These are phyloP conservation scores for Rhizopogon vinicolor DNA, from an alignment of 768 basidiomycete species.

Conservation along the genomic window DNA sequence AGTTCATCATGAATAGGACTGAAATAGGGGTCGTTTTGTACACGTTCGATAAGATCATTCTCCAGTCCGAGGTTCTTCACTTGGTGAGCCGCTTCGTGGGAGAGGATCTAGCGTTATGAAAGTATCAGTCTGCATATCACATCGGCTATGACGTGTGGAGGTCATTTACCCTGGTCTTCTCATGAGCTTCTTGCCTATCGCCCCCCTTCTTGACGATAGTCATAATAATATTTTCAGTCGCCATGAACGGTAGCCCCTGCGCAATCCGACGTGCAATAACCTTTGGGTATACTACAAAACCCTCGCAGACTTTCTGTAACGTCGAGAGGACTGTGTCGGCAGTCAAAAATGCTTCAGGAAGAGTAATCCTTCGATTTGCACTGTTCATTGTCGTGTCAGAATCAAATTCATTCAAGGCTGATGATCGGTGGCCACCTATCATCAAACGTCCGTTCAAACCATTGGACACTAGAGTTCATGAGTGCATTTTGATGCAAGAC, in stretches of 20 bases:
- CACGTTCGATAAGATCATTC: constrained; percentile 92
- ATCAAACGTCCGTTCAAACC: constrained; percentile 98
- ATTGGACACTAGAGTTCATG: constrained; percentile 93
- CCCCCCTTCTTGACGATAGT: constrained; percentile 93
- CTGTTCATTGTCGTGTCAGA: constrained; percentile 33
- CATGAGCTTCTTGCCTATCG: constrained; percentile 95
- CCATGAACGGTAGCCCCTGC: constrained; percentile 99
- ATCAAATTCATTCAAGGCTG: not conserved
- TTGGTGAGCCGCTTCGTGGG: constrained; percentile 90
- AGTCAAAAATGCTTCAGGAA: constrained; percentile 96
- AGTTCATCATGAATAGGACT: constrained; percentile 79
- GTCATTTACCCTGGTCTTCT: constrained; percentile 75
- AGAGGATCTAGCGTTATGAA: constrained; percentile 58
- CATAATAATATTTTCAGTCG: constrained; percentile 99
- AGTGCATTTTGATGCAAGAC: constrained; percentile 93
- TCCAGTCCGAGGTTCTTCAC: constrained; percentile 93
- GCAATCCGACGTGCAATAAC: constrained; percentile 90
- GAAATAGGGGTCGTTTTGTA: constrained; percentile 82
- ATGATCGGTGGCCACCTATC: constrained; percentile 58
- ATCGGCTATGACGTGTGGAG: not conserved
- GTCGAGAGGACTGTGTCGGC: constrained; percentile 96
- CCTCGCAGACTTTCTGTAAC: constrained; percentile 94
- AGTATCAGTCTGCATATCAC: constrained; percentile 11
- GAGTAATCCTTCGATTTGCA: constrained; percentile 93
- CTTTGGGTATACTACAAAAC: constrained; percentile 97